Percentiles rank a stretch among this genome's conserved stretches.
Conservation (phyloP, 2,329 filamentous ascomycete genomes). For the Sporothrix euskadiensis region DNA sequence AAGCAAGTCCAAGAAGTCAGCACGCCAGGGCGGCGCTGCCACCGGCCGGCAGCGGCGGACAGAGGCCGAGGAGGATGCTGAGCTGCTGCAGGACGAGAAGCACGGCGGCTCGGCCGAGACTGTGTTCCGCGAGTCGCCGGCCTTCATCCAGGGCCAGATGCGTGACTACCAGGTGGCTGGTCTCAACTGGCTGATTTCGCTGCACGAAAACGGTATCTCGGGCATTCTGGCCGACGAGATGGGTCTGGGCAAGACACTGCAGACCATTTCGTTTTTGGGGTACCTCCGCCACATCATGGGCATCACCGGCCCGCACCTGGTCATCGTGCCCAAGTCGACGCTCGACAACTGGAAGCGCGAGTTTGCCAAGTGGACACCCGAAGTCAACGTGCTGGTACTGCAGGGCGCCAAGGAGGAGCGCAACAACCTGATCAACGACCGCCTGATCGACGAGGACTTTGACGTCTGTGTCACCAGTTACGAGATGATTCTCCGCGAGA, state of each 20-base stretch:
- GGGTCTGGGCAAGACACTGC: slow-evolving; percentile 95
- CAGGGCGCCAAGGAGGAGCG: slow-evolving; percentile 96
- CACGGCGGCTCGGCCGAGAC: slow-evolving; percentile 81
- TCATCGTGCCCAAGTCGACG: slow-evolving; percentile 93
- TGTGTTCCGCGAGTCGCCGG: slow-evolving; percentile 88
- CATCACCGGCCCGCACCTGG: slow-evolving; percentile 86
- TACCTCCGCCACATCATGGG: slow-evolving; percentile 89
- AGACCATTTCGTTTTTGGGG: slow-evolving; percentile 95
- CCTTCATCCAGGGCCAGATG: slow-evolving; percentile 87
- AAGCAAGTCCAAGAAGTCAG: slow-evolving; percentile 69
- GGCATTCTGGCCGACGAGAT: slow-evolving; percentile 98
- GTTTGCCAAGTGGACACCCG: slow-evolving; percentile 90
- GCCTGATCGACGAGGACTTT: slow-evolving; percentile 90
- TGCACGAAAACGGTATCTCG: slow-evolving; percentile 98
- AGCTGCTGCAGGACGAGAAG: slow-evolving; percentile 83
- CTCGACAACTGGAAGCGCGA: slow-evolving; percentile 98
- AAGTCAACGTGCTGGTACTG: slow-evolving; percentile 89
- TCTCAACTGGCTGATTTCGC: slow-evolving; percentile 94
- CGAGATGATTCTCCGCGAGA: slow-evolving; percentile 97
- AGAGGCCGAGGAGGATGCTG: slow-evolving; percentile 96
- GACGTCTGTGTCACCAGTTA: slow-evolving; percentile 98
- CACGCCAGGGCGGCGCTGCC: slow-evolving; percentile 80
- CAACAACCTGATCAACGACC: slow-evolving; percentile 81
- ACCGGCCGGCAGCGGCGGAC: slow-evolving; percentile 80
- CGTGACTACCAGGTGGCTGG: slow-evolving; percentile 95